Evolutionary conservation across 352 stramenopile species (phyloP).

Genomic region (Pythium utonaiense): DNA sequence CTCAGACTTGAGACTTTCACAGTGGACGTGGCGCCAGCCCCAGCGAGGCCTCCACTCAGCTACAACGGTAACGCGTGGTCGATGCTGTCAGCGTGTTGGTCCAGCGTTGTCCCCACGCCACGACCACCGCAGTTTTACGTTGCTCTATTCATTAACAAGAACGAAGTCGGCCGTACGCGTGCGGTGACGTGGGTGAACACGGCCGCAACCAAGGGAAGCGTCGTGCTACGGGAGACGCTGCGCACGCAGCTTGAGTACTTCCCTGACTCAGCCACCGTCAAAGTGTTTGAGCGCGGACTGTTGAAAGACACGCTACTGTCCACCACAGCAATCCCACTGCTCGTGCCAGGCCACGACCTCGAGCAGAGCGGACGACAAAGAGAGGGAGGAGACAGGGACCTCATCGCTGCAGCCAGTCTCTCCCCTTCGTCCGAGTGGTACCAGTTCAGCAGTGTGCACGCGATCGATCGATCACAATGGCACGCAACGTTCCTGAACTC

Average conservation of each 20-base stretch:
- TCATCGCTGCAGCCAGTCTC: conserved; percentile 40
- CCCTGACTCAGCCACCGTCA: conserved; percentile 38
- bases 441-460: conserved; percentile 53
- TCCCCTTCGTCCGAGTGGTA: conserved; percentile 64
- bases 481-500: conserved; percentile 59
- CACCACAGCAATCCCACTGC: conserved; percentile 41
- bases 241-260: conserved; percentile 47
- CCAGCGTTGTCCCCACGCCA: background rate
- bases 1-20: conserved; percentile 17
- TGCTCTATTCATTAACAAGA: conserved; percentile 29
- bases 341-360: conserved; percentile 42
- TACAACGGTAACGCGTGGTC: background rate
- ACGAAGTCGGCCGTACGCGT: conserved; percentile 22
- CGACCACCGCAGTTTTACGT: conserved; percentile 13
- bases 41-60: background rate
- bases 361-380: background rate
- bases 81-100: conserved; percentile 2
- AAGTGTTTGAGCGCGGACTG: conserved; percentile 46
- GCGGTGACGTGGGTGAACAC: conserved; percentile 11
- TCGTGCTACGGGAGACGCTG: conserved; percentile 47
- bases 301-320: conserved; percentile 39
- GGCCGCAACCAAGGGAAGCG: conserved; percentile 11
- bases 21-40: background rate
- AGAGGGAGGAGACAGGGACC: background rate
- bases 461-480: conserved; percentile 43